These are phyloP conservation scores for button mushroom (Agaricus bisporus) DNA, from an alignment of 768 basidiomycete genomes.

Conservation along the genomic window DNA sequence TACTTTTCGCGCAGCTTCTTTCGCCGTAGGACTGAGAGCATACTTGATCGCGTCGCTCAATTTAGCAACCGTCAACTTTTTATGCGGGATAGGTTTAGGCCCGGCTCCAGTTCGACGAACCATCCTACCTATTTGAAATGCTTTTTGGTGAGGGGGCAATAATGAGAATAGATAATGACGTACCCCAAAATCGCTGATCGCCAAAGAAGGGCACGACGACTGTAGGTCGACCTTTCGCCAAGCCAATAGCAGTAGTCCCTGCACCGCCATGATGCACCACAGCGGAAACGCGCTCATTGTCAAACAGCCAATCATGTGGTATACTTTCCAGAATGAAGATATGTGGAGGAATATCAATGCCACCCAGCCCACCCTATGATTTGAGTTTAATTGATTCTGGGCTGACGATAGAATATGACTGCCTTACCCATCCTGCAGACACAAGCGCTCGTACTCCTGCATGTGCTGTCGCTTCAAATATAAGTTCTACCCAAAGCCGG, in stretches of 20 bases:
- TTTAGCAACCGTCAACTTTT: constrained; percentile 39
- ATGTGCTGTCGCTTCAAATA: constrained; percentile 50
- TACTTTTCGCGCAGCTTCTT: constrained; percentile 41
- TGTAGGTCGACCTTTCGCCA: constrained; percentile 53
- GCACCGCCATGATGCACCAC: constrained; percentile 65
- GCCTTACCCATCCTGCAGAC: constrained; percentile 53
- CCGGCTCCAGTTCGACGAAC: constrained; percentile 56
- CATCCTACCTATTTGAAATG: constrained; percentile 44
- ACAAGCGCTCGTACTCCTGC: constrained; percentile 56
- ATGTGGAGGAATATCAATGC: constrained; percentile 40
- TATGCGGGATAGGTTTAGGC: constrained; percentile 52
- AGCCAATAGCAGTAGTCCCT: constrained; percentile 59
- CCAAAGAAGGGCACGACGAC: constrained; percentile 65
- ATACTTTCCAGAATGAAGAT: constrained; percentile 62
- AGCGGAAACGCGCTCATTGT: constrained; percentile 43
- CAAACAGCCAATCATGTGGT: constrained; percentile 68
- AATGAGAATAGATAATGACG: constrained; percentile 16
- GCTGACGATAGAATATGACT: not conserved
- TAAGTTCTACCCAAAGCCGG: constrained; percentile 31
- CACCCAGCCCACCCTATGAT: constrained; percentile 47
- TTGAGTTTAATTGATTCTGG: not conserved
- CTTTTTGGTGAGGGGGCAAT: constrained; percentile 13
- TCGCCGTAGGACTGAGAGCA: constrained; percentile 38
- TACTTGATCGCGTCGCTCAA: constrained; percentile 48
- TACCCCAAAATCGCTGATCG: constrained; percentile 55